Base-by-base conservation (phyloP, 176 grass and related monocot species). In the Canna indica region DNA sequence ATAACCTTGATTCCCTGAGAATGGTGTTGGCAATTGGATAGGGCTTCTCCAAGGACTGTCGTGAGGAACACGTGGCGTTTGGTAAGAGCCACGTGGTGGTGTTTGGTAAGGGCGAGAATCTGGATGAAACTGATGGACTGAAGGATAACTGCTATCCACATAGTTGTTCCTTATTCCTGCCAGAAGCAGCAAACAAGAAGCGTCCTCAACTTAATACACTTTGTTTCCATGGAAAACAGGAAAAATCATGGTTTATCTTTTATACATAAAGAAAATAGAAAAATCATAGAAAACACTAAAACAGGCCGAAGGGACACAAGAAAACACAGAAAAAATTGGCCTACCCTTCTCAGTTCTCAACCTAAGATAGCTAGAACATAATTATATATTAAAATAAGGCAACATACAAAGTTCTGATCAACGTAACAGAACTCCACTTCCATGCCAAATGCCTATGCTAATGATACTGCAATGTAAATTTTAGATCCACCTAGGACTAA, bases 21-120 rank as follows among this genome's bases (percentile, higher is more conserved):
- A 50, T 11, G 45, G 17, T 50, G 15, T 70, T 31, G 8, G 65
- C 0, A 1, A 26, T 28, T 24, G 65, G 15, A 70, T 50, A 22
- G 68, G 68, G 26, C 44, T 70, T 70, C 68, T 70, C 68, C 42
- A 50, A 18, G 68, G 28, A 50, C 7, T 70, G 7, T 52, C 33
- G 7, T 70, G 44, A 31, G 68, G 29, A 50, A 70, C 28, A 48
- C 36, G 44, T 70, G 44, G 25, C 13, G 18, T 18, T 18, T 17
- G 5, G 20, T 34, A 70, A 17, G 25, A 47, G 26, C 68, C 17
- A n/a, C n/a, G n/a, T n/a, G n/a, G n/a, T n/a, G n/a, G n/a, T n/a
- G n/a, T n/a, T n/a, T n/a, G n/a, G n/a, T n/a, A n/a, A n/a, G n/a
- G n/a, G n/a, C n/a, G n/a, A 70, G 16, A 22, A 31, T 48, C 14